Evolutionary conservation across 2,329 filamentous ascomycete species (phyloP), one percentile per base, ranked within the genome.

Genomic region (Trichoderma citrinoviride): DNA sequence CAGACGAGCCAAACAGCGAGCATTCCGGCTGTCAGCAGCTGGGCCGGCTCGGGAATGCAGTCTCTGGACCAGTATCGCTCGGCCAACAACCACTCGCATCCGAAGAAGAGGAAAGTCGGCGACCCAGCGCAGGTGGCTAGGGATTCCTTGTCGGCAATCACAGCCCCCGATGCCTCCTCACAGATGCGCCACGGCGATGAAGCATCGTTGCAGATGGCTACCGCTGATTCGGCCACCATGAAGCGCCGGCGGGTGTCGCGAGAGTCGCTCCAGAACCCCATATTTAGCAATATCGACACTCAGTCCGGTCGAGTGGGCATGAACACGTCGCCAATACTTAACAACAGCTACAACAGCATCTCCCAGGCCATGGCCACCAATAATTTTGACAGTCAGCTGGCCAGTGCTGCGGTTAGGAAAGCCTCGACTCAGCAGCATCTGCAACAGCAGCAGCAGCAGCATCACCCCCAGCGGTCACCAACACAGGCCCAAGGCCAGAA

Each of bases 231-330:
- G 23, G 58, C 49, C 10, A 52, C 46, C 19, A 46, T 61, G 27
- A 75, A 75, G 64, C 72, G 73, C 7, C 73, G 70, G 25, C 71
- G 72, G 47, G 66, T 71, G 15, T 72, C 73, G 3, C 69, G 70
- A 37, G 71, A 68, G 15, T 56, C 60, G 25, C 53, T 43, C n/a
- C 69, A 70, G 23, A 65, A 64, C n/a, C 56, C 61, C 17, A 56
- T 40, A 6, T 41, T 63, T 12, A 60, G 33, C 33, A 29, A 7
- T 21, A 55, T 56, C 23, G 65, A 67, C 29, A 58, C 68, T 7
- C 67, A 70, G 17, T 46, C 64, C 15, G 43, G 66, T 23, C 46
- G 63, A 10, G 19, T 65, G 14, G 65, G 66, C 7, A 46, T 63
- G 23, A 54, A 64, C 10, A 60, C 66, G 23, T 70, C 69, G 6